These are phyloP conservation scores for Fraxinus floribunda DNA, from an alignment of 305 asterid species.

Conservation along the genomic window DNA sequence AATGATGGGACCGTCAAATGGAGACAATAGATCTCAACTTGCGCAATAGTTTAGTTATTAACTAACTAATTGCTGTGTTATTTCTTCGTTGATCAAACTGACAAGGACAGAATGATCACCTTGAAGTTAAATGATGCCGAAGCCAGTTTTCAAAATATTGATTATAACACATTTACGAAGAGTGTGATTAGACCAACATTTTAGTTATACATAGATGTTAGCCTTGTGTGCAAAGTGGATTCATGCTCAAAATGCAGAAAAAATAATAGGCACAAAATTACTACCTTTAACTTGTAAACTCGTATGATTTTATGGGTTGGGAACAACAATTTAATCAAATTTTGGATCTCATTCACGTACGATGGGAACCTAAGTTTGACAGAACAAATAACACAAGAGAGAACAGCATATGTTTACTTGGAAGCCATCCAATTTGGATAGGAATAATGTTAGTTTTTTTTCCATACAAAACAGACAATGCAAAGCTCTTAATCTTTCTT, in stretches of 20 bases:
- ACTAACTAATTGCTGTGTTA: too few relatives aligned
- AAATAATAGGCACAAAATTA: background rate
- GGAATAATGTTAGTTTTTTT: background rate
- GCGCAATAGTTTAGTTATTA: background rate
- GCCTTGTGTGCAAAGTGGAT: background rate
- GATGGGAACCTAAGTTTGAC: background rate
- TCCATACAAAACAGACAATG: background rate
- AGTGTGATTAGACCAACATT: background rate
- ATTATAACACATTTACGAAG: background rate
- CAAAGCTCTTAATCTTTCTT: background rate
- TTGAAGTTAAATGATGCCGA: background rate
- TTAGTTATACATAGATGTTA: background rate
- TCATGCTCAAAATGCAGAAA: background rate
- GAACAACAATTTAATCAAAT: background rate
- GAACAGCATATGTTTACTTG: background rate
- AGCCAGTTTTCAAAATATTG: background rate
- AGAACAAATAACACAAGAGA: background rate
- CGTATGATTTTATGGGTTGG: background rate
- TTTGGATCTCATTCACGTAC: background rate
- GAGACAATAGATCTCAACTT: background rate
- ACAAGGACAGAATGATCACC: background rate
- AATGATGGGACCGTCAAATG: background rate
- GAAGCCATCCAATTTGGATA: background rate
- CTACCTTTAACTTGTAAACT: background rate
- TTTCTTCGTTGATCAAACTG: background rate